Evolutionary conservation across 257 asterid genomes (phyloP), one percentile per base, ranked within the genome.

Genomic region (Paraleonurus japonicus): DNA sequence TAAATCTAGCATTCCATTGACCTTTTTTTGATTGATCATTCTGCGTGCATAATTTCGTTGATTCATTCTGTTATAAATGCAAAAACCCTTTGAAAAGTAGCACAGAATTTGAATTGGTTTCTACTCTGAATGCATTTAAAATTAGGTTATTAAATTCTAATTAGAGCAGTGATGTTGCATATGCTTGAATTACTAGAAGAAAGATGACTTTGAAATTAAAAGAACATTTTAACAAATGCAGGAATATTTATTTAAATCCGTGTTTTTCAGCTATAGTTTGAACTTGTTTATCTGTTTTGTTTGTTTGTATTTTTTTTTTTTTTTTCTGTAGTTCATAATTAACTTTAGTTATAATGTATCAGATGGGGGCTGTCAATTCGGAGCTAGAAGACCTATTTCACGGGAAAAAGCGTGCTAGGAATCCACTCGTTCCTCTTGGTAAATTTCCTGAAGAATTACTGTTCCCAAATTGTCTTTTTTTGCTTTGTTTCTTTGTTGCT

Each of bases 371-470:
- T 41, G 80, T 79, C 27, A 82, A 87, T 76, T 54, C 90, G 16
- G 97, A 93, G 73, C 79, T 90, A 55, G 90, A 88, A 70, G 84
- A 80, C 4, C 65, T 93, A 69, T 93, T 88, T 68, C 84, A 75
- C 77, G 93, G 78, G 41, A 86, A 82, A 66, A 89, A 87, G 81
- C 89, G 94, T 26, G 84, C 74, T 55, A 85, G 89, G 64, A 93
- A 90, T 74, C 98, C 96, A 28, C 70, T 87, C 30, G 98, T 93
- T 30, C 98, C 97, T 0, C 64, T 90, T 20, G 97, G 98, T 93
- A 84, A 26, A 11, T 61, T 69, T 73, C 80, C 37, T 54, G 35
- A 9, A 12, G 6, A 39, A 37, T 63, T 30, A 8, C 28, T 32
- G 2, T 27, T 50, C 7, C 23, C 16, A 57, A 26, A 24, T 57